Conservation (phyloP, 139 green algal genomes). For the Chlamydomonas sp. region DNA sequence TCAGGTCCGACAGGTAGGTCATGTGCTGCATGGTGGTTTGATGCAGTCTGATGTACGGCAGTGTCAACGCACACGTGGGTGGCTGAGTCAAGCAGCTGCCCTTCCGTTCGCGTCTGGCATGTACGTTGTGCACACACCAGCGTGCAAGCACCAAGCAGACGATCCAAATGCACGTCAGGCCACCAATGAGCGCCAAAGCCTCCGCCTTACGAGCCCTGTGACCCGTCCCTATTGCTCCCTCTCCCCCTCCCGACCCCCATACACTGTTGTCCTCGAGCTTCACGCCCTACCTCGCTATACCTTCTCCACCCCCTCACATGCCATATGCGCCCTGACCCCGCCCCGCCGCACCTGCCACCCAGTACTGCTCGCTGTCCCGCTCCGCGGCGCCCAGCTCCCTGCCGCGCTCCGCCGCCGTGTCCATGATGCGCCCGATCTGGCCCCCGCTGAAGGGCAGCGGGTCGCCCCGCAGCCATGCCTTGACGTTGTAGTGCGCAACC, state of each 20-base stretch:
- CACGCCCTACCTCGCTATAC: too few species aligned
- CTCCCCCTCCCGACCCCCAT: too few species aligned
- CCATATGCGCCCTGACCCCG: too few species aligned
- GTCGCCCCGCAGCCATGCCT: slow-evolving; percentile 45
- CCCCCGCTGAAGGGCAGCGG: slow-evolving; percentile 45
- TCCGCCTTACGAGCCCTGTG: too few species aligned
- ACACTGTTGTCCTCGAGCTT: too few species aligned
- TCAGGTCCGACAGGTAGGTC: not conserved
- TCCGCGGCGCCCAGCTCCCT: slow-evolving; percentile 58
- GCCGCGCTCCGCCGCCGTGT: not conserved
- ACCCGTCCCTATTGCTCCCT: too few species aligned
- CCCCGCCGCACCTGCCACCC: slow-evolving; percentile 55
- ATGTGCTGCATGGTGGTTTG: not conserved
- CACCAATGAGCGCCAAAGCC: too few species aligned
- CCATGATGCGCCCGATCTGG: slow-evolving; percentile 44
- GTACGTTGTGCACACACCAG: too few species aligned
- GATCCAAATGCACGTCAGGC: too few species aligned
- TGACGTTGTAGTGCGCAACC: slow-evolving; percentile 86
- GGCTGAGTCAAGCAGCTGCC: not conserved
- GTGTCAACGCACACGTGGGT: not conserved
- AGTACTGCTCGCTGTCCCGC: slow-evolving; percentile 63
- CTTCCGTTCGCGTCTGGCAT: too few species aligned
- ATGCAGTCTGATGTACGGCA: not conserved
- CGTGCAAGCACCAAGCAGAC: too few species aligned
- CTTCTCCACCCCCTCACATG: not conserved